phyloP scores from a whole-genome alignment of 2,329 filamentous ascomycete species.

The Monascus ruber region DNA sequence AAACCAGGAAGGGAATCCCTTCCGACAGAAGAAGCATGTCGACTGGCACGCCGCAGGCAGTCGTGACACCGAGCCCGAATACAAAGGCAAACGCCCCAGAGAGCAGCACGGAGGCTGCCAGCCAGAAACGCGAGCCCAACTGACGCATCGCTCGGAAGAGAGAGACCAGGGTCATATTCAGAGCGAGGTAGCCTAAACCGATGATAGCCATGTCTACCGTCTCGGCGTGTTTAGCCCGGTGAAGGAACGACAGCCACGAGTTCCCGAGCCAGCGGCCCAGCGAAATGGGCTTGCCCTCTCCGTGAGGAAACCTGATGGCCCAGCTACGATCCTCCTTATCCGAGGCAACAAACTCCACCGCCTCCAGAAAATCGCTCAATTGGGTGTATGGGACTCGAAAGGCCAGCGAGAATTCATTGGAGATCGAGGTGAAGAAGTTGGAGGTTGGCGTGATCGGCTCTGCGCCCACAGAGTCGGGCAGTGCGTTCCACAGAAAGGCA shows the following conservation, averaged over 20 bases:
- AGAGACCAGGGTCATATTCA: slow-evolving; percentile 96
- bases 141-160: slow-evolving; percentile 97
- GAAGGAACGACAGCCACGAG: slow-evolving; percentile 77
- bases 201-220: slow-evolving; percentile 96
- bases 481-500: no score
- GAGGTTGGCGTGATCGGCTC: no score
- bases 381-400: slow-evolving; percentile 69
- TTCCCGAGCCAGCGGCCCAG: slow-evolving; percentile 62
- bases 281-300: slow-evolving; percentile 47
- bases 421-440: slow-evolving; percentile 72
- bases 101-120: slow-evolving; percentile 79
- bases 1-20: slow-evolving; percentile 91
- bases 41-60: slow-evolving; percentile 83
- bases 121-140: slow-evolving; percentile 94
- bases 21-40: slow-evolving; percentile 91
- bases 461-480: no score
- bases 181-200: slow-evolving; percentile 87
- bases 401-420: slow-evolving; percentile 73
- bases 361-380: slow-evolving; percentile 61
- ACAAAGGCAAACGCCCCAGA: slow-evolving; percentile 94
- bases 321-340: slow-evolving; percentile 52
- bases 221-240: slow-evolving; percentile 75
- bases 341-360: slow-evolving; percentile 59
- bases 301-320: slow-evolving; percentile 86
- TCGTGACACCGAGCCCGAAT: slow-evolving; percentile 84